Conservation (phyloP, 139 green algal genomes). For the Chlamydomonas applanata region DNA sequence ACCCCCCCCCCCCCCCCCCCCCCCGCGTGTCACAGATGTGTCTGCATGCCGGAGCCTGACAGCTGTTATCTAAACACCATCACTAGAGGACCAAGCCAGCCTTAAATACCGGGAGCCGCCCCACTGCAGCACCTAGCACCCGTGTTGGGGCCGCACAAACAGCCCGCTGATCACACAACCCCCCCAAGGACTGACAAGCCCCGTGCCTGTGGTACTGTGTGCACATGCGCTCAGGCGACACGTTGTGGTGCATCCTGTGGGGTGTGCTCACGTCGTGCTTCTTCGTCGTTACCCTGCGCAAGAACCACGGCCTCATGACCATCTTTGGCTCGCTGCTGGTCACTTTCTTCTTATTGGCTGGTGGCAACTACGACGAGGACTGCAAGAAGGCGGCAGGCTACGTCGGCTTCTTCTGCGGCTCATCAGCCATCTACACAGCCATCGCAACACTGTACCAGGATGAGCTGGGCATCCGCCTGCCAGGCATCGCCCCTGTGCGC, state of each 20-base stretch:
- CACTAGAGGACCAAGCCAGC: too few species aligned
- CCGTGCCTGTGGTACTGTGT: too few species aligned
- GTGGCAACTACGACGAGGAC: constrained; percentile 23
- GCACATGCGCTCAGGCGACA: constrained; percentile 19
- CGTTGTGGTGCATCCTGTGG: constrained; percentile 57
- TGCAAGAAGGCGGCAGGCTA: constrained; percentile 53
- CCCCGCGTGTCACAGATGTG: too few species aligned
- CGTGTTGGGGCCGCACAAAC: too few species aligned
- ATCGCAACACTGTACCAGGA: constrained; percentile 58
- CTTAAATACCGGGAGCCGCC: too few species aligned
- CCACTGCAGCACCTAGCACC: too few species aligned
- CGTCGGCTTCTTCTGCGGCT: constrained; percentile 56
- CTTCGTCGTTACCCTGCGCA: constrained; percentile 51
- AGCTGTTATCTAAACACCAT: too few species aligned
- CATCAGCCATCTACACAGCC: constrained; percentile 58
- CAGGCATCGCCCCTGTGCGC: constrained; percentile 12
- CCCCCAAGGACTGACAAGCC: too few species aligned
- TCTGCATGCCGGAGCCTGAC: too few species aligned
- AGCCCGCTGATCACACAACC: too few species aligned
- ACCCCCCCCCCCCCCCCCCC: too few species aligned
- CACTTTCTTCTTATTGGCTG: constrained; percentile 66
- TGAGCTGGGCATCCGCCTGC: constrained; percentile 28
- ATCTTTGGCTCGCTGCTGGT: constrained; percentile 51
- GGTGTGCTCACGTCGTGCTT: constrained; percentile 55
- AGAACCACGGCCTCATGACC: constrained; percentile 43